Base-by-base conservation (phyloP, 2,329 filamentous ascomycete species). In the Diplocarpon rosae region DNA sequence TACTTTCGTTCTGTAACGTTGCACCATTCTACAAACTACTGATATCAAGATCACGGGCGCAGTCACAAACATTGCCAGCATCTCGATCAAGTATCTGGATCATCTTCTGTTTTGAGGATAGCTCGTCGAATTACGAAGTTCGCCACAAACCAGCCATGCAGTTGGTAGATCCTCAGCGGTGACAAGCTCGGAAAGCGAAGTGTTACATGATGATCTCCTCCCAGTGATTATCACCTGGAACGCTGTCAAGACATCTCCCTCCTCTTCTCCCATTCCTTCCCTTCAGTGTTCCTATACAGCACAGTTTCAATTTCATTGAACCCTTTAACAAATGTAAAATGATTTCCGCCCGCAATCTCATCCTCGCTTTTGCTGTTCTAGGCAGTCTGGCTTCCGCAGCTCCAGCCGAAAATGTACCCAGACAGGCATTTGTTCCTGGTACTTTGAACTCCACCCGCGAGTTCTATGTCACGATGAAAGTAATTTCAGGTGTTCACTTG, bases 401-500 rank as follows among this genome's bases (percentile, higher is more conserved):
- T 14, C 45, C 48, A 27, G 33, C 50, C 13, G 36, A 31, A 1
- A n/a, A 42, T 2, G 28, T 32, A 14, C 13, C 17, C 9, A 44
- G 47, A 37, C 53, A 51, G 43, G 34, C 43, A 1, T 56, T 17
- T n/a, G 28, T 35, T 4, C 48, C 54, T 1, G 53, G 53, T 5
- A 54, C 47, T 5, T 38, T 42, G 15, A 57, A 57, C 40, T 56
- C 51, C 17, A 57, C 54, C 6, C 52, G 49, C 46, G 56, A 58
- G 35, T 58, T 53, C 38, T 57, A 49, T 24, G 48, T 57, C 15
- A 50, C 44, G 5, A 43, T 53, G 45, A 24, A 20, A 5, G 49
- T 52, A 4, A 51, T 45, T 1, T 42, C 42, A 15, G 39, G 37
- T 6, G 28, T 38, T 13, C 30, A 12, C 10, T 3, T 32, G 11